A percentile compares a stretch with the other conserved stretches of the same genome.
These are phyloP conservation scores for Termitomyces sp. DNA, from an alignment of 768 basidiomycete species.

Conservation along the genomic window DNA sequence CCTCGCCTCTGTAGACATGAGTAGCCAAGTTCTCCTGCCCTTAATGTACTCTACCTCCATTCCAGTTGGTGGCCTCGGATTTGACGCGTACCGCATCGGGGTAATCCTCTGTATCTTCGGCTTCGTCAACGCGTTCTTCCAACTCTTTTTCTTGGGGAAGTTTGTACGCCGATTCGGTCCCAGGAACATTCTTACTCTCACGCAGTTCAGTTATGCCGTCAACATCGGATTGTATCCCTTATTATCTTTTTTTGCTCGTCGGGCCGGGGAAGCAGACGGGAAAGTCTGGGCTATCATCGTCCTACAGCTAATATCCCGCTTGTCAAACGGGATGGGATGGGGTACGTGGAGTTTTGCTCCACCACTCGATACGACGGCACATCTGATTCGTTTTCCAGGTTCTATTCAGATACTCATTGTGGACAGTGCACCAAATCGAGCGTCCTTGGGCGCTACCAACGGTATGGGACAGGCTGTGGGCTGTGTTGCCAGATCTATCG, in stretches of 20 bases:
- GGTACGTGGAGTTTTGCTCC: slow-evolving; percentile 22
- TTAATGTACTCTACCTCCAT: slow-evolving; percentile 46
- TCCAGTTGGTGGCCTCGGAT: slow-evolving; percentile 51
- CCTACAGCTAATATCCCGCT: slow-evolving; percentile 27
- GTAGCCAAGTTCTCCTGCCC: slow-evolving; percentile 23
- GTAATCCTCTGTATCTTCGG: slow-evolving; percentile 48
- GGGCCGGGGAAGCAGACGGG: slow-evolving; percentile 30
- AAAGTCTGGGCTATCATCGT: slow-evolving; percentile 27
- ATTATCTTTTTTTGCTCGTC: slow-evolving; percentile 27
- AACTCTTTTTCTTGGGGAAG: slow-evolving; percentile 43
- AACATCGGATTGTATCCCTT: slow-evolving; percentile 28
- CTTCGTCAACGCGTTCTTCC: slow-evolving; percentile 48
- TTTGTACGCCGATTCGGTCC: slow-evolving; percentile 45
- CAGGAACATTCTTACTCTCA: slow-evolving; percentile 37
- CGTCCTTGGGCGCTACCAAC: slow-evolving; percentile 49
- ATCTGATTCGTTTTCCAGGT: slow-evolving; percentile 29
- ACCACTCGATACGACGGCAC: background rate
- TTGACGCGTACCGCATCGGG: slow-evolving; percentile 50
- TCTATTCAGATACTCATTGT: slow-evolving; percentile 43
- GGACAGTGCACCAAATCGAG: slow-evolving; percentile 37
- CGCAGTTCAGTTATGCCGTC: slow-evolving; percentile 17
- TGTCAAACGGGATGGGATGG: slow-evolving; percentile 30
- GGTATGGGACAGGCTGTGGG: slow-evolving; percentile 53
- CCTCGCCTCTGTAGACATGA: slow-evolving; percentile 26
- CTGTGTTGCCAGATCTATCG: slow-evolving; percentile 41